A percentile compares a stretch with the other conserved stretches of the same genome.
Conservation (phyloP, 345 rosid species). For the Eucalyptus tenuipes region DNA sequence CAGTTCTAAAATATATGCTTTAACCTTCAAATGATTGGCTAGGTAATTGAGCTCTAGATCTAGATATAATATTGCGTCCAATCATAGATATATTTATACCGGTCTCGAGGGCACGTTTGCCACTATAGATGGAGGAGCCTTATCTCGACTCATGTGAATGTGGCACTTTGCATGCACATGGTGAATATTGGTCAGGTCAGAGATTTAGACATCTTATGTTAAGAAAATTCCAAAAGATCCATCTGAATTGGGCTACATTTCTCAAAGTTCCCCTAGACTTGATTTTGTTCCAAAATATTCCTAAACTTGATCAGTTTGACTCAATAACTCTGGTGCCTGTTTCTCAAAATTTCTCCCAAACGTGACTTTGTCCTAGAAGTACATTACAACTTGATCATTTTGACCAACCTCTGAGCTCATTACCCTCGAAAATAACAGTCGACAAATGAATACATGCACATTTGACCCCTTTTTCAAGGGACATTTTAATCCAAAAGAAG, state of each 20-base stretch:
- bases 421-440: background rate
- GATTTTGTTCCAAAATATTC: background rate
- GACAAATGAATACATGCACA: background rate
- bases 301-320: background rate
- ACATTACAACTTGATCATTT: background rate
- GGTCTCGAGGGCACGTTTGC: background rate
- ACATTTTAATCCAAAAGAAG: background rate
- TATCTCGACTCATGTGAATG: background rate
- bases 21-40: background rate
- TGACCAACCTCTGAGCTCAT: background rate
- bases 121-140: background rate
- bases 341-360: too few relatives aligned
- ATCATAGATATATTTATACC: background rate
- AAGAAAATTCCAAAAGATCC: background rate
- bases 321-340: background rate
- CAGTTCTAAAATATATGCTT: background rate
- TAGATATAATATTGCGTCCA: background rate
- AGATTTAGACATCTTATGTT: background rate
- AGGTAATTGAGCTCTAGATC: background rate
- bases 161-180: background rate
- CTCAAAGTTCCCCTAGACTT: background rate
- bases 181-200: background rate
- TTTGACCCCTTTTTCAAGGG: background rate
- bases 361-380: background rate
- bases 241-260: background rate